phyloP scores from a whole-genome alignment of 1,284 basidiomycete genomes.

The Pseudozyma pruni region DNA sequence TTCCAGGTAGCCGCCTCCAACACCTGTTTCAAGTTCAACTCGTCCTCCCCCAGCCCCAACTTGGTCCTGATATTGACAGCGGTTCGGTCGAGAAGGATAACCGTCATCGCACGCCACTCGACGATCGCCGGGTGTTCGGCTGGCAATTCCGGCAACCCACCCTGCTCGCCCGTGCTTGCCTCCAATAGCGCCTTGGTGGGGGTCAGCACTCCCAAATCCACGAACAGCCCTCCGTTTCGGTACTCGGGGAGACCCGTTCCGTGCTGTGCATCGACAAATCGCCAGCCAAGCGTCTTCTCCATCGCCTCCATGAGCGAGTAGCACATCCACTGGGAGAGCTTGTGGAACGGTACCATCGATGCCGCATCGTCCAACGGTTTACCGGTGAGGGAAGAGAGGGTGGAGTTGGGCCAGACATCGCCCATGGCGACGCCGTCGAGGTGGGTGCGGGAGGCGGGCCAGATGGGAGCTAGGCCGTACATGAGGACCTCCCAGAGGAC shows the following conservation, averaged over 20 bases:
- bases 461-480: slow-evolving; percentile 84
- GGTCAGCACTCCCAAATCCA: slow-evolving; percentile 76
- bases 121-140: slow-evolving; percentile 87
- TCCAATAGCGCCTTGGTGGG: slow-evolving; percentile 47
- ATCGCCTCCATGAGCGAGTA: slow-evolving; percentile 59
- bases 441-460: slow-evolving; percentile 79
- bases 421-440: slow-evolving; percentile 79
- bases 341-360: slow-evolving; percentile 89
- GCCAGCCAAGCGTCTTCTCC: slow-evolving; percentile 75
- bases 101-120: slow-evolving; percentile 94
- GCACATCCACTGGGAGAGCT: slow-evolving; percentile 81
- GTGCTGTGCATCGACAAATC: slow-evolving; percentile 77
- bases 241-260: slow-evolving; percentile 72
- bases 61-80: slow-evolving; percentile 36
- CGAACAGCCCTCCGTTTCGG: slow-evolving; percentile 75
- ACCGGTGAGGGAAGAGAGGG: slow-evolving; percentile 11
- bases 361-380: background rate
- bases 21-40: slow-evolving; percentile 81
- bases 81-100: slow-evolving; percentile 76
- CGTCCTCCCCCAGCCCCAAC: slow-evolving; percentile 69
- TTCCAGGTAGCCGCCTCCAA: slow-evolving; percentile 96
- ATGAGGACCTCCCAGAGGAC: slow-evolving; percentile 83
- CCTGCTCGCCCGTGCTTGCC: slow-evolving; percentile 71
- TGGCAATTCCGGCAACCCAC: slow-evolving; percentile 70
- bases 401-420: slow-evolving; percentile 80